phyloP scores from a whole-genome alignment of 140 eudicot genomes.

The Stevia rebaudiana region DNA sequence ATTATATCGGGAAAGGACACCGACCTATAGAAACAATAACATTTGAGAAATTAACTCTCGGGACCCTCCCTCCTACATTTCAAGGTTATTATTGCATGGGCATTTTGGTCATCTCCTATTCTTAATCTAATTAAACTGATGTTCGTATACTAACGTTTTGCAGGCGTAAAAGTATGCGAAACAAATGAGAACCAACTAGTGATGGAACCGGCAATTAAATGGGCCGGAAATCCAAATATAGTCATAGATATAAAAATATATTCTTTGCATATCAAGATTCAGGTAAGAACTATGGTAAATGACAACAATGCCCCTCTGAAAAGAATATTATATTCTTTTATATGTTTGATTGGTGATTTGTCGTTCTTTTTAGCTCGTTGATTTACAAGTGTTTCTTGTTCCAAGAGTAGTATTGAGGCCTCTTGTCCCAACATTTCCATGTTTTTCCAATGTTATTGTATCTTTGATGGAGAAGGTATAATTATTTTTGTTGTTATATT shows the following conservation, averaged over 20 bases:
- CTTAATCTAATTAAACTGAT: slow-evolving; percentile 7
- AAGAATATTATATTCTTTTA: not conserved
- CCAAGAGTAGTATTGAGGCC: slow-evolving; percentile 74
- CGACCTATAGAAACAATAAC: slow-evolving; percentile 56
- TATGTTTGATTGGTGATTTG: slow-evolving; percentile 19
- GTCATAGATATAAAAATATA: slow-evolving; percentile 43
- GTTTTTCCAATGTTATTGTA: slow-evolving; percentile 59
- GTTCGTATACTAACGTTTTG: not conserved
- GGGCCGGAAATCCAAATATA: slow-evolving; percentile 94
- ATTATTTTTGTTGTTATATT: not conserved
- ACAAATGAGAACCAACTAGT: slow-evolving; percentile 78
- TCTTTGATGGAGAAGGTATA: slow-evolving; percentile 84
- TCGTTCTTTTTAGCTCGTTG: slow-evolving; percentile 58
- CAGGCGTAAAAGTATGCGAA: slow-evolving; percentile 72
- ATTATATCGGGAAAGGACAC: slow-evolving; percentile 64
- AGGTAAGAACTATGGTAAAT: slow-evolving; percentile 43
- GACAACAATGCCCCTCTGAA: slow-evolving; percentile 11
- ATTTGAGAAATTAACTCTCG: slow-evolving; percentile 67
- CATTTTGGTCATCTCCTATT: not conserved
- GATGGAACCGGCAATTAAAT: slow-evolving; percentile 76
- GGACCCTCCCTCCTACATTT: slow-evolving; percentile 81
- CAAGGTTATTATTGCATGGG: slow-evolving; percentile 41
- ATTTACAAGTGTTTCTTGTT: slow-evolving; percentile 66
- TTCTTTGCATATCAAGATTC: slow-evolving; percentile 47
- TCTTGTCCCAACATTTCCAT: slow-evolving; percentile 74